A percentile compares a stretch with the other conserved stretches of the same genome.
These are phyloP conservation scores for Endogone sp. DNA, from an alignment of 192 early-diverging fungal species.

Conservation along the genomic window DNA sequence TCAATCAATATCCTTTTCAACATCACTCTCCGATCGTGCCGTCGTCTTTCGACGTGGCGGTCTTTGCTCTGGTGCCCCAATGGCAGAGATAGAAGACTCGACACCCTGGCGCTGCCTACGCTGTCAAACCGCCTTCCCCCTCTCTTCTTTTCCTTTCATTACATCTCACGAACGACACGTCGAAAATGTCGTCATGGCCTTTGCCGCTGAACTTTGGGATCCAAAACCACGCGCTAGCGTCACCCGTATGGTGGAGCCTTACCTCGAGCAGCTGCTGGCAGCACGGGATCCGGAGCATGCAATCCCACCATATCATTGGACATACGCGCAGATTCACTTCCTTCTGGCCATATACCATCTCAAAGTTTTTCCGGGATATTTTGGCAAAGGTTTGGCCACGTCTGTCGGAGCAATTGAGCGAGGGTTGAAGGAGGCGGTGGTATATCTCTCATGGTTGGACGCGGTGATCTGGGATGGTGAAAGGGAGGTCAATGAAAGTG, in stretches of 20 bases:
- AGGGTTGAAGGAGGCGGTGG: slow-evolving; percentile 23
- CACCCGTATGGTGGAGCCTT: slow-evolving; percentile 28
- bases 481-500: not conserved
- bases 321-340: slow-evolving; percentile 18
- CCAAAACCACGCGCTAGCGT: slow-evolving; percentile 6
- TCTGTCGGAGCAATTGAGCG: slow-evolving; percentile 9
- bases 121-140: not conserved
- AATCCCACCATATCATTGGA: slow-evolving; percentile 24
- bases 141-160: slow-evolving; percentile 10
- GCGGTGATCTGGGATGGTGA: slow-evolving; percentile 1
- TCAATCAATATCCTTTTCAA: no score
- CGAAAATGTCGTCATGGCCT: slow-evolving; percentile 16
- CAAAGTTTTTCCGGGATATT: slow-evolving; percentile 15
- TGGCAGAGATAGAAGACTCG: not conserved
- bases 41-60: not conserved
- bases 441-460: slow-evolving; percentile 23
- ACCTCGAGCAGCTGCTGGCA: slow-evolving; percentile 13
- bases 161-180: slow-evolving; percentile 17
- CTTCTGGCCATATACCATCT: slow-evolving; percentile 29
- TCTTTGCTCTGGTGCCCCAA: not conserved
- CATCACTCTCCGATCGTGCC: not conserved
- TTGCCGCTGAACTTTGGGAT: slow-evolving; percentile 12
- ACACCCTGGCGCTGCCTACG: not conserved
- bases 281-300: slow-evolving; percentile 9
- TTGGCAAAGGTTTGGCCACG: slow-evolving; percentile 23